Evolutionary conservation across 306 rosid species (phyloP).

Genomic region (Cicer bijugum): DNA sequence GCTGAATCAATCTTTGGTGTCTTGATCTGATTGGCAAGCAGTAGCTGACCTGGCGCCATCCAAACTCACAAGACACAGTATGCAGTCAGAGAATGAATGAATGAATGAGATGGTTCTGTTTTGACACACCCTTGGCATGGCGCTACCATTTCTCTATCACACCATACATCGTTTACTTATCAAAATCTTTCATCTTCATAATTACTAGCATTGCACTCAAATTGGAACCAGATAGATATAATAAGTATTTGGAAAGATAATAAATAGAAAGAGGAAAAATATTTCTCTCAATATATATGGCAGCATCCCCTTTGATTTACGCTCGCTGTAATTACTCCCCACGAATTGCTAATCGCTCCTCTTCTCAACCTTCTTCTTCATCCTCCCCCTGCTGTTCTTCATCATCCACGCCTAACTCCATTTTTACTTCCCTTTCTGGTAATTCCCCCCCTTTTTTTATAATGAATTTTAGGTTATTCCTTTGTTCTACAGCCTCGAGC

Average conservation of each 20-base stretch:
- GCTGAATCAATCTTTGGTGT: no score
- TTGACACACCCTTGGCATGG: neutral
- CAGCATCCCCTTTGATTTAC: slow-evolving; percentile 24
- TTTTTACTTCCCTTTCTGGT: slow-evolving; percentile 39
- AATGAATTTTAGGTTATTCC: neutral
- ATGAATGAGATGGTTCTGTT: neutral
- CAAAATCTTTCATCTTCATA: no score
- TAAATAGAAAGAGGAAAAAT: no score
- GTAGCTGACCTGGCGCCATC: neutral
- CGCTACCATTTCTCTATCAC: neutral
- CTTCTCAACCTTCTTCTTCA: slow-evolving; percentile 34
- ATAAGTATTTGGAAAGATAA: neutral
- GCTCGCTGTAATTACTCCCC: slow-evolving; percentile 30
- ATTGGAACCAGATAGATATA: no score
- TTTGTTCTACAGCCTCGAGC: slow-evolving; percentile 17
- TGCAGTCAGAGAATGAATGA: no score
- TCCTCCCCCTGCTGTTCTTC: slow-evolving; percentile 41
- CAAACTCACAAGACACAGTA: neutral
- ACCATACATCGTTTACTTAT: no score
- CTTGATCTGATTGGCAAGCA: neutral
- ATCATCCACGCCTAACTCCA: slow-evolving; percentile 10
- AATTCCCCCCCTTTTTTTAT: neutral
- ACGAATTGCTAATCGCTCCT: slow-evolving; percentile 23
- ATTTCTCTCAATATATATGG: slow-evolving; percentile 22
- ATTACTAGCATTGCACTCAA: no score